Evolutionary conservation across 805 yeast species (phyloP), one percentile per base, ranked within the genome.

Genomic region (Metschnikowia peoriensis): DNA sequence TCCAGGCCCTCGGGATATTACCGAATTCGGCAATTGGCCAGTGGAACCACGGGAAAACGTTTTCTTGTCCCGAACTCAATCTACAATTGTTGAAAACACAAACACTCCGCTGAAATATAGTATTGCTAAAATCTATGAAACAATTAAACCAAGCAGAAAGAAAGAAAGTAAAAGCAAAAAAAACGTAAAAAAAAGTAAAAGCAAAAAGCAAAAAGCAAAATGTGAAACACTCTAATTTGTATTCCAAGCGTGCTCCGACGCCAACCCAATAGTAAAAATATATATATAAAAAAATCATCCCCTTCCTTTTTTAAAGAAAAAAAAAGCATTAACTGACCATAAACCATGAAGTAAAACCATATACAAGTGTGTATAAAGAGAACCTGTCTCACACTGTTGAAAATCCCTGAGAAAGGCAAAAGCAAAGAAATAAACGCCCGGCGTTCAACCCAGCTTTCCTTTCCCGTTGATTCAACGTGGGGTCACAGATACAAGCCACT

Each of bases 401-500:
- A 40, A 16, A 7, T 7, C 6, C 7, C 9, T 7, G 17, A 10
- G 9, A 11, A 40, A 40, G 28, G 14, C 7, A 12, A 22, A 40
- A 7, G 7, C 39, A 9, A 12, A 38, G 6, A 15, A 38, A 38
- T 8, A 38, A 38, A 12, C n/a, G 39, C 39, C 39, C 39, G 7
- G 39, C 39, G 7, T 38, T 38, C 39, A 7, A 38, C 16, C 39
- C 16, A 16, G 46, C 28, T n/a, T 44, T 17, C 29, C 28, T 27
- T 34, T 35, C 34, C 34, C 34, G 34, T 7, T 29, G 34, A 29
- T 29, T 37, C 37, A 50, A 28, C 53, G 53, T 10, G 61, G 61
- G n/a, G 61, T 53, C 16, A 60, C 61, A 28, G 61, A 56, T 14
- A 60, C 61, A 35, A 60, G 55, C 63, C 63, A 60, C 55, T 60